Evolutionary conservation across 768 basidiomycete species (phyloP), one percentile per base, ranked within the genome.

Genomic region (Termitomyces sp.): DNA sequence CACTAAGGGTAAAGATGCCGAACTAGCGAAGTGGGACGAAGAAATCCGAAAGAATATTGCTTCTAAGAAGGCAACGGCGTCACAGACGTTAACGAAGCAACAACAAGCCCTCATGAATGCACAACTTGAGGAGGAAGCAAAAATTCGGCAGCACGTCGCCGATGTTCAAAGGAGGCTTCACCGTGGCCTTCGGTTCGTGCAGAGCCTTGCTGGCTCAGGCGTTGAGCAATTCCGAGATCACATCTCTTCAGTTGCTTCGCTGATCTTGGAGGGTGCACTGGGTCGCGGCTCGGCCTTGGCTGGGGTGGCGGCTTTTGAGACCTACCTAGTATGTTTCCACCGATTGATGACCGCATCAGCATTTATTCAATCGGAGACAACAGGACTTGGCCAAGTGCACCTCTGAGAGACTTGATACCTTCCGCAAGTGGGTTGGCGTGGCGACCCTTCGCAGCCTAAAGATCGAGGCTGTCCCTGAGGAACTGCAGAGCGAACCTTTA

Each of bases 21-120:
- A 91, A 35, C 89, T 96, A 14, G 88, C 91, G 17, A 88, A 91
- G 65, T 99, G 96, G 96, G 97, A 99, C 59, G 88, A 86, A 27
- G 95, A 99, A 58, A 75, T 96, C n/a, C 83, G 94, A 10, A 86
- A 90, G 62, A 84, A 87, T 0, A 75, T 98, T 1, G 90, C 91
- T 6, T 82, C 73, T 54, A 98, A 98, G 75, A 92, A 91, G 68
- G 79, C 82, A 10, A 70, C 77, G 1, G 66, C 70, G 1, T 63
- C 76, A 1, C 73, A 71, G 6, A 75, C 75, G 1, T 69, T 98
- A 17, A 91, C 90, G 1, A 98, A 94, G 67, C 86, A 89, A 57
- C 92, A 97, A 57, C 85, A 89, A 58, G 86, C 84, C 0, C 79
- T 92, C n/a, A 82, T 98, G 12, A 80, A 88, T 49, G 84, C 84